Percentiles rank a stretch among this genome's conserved stretches.
These are phyloP conservation scores for Pseudotsuga menziesii DNA, from an alignment of 75 land plant genomes.

Conservation along the genomic window DNA sequence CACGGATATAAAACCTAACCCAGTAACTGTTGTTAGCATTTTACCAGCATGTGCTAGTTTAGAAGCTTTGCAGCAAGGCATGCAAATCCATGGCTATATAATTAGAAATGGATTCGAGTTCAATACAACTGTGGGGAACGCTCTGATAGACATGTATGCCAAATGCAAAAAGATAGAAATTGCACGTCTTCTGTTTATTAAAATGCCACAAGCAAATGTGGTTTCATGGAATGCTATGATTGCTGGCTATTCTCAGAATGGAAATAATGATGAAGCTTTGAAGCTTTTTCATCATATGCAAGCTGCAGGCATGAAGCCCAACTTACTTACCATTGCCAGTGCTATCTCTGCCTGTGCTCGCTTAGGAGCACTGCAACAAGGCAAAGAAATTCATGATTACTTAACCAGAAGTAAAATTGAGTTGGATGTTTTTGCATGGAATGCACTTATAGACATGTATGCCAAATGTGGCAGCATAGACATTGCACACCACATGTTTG, in stretches of 20 bases:
- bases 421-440: constrained; percentile 7
- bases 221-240: too few species aligned
- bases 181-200: neutral
- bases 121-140: too few species aligned
- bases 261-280: too few species aligned
- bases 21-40: constrained; percentile 7
- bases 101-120: too few species aligned
- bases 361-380: constrained; percentile 12
- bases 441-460: too few species aligned
- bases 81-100: constrained; percentile 8
- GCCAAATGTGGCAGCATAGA: too few species aligned
- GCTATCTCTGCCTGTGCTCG: neutral
- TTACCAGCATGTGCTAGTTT: neutral
- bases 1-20: neutral
- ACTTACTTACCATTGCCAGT: too few species aligned
- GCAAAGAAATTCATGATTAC: constrained; percentile 15
- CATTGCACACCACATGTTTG: constrained; percentile 17
- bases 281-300: constrained; percentile 1
- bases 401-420: constrained; percentile 15
- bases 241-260: too few species aligned
- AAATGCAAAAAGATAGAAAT: too few species aligned
- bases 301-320: neutral
- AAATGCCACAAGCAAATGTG: neutral
- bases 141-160: too few species aligned
- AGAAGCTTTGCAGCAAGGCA: neutral